A percentile compares a stretch with the other conserved stretches of the same genome.
These are phyloP conservation scores for Colletotrichum eremochloae DNA, from an alignment of 2,329 filamentous ascomycete genomes.

Conservation along the genomic window DNA sequence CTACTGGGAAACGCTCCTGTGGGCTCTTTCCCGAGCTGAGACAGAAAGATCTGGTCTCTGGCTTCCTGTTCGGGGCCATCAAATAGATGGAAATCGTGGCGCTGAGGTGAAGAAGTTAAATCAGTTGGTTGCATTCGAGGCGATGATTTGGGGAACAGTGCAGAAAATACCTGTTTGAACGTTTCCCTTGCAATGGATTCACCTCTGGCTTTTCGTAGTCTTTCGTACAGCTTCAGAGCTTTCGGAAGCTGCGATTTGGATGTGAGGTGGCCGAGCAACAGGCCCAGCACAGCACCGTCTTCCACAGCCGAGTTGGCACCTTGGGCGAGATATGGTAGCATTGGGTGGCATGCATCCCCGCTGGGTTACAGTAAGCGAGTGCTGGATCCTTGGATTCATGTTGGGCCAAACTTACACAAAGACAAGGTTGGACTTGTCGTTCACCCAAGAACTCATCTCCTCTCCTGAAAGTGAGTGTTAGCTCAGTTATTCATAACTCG, in stretches of 20 bases:
- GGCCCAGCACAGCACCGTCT: slow-evolving; percentile 75
- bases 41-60: slow-evolving; percentile 69
- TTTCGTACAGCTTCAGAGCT: slow-evolving; percentile 60
- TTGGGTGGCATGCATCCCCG: slow-evolving; percentile 74
- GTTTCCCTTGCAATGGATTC: slow-evolving; percentile 72
- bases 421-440: slow-evolving; percentile 63
- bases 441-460: slow-evolving; percentile 68
- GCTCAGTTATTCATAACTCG: slow-evolving; percentile 19
- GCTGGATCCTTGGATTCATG: not conserved
- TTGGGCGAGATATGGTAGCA: slow-evolving; percentile 74
- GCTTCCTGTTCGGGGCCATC: slow-evolving; percentile 69
- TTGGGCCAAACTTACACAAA: slow-evolving; percentile 54
- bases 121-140: not conserved
- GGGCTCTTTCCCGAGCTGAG: slow-evolving; percentile 65
- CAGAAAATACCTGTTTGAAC: slow-evolving; percentile 53
- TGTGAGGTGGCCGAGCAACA: slow-evolving; percentile 65
- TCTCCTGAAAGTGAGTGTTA: slow-evolving; percentile 49
- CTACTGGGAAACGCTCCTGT: slow-evolving; percentile 71
- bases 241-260: slow-evolving; percentile 60
- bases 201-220: slow-evolving; percentile 61
- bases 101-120: slow-evolving; percentile 49
- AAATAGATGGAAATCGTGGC: slow-evolving; percentile 65
- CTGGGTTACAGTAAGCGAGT: slow-evolving; percentile 47
- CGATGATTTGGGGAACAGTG: slow-evolving; percentile 9
- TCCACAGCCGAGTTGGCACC: slow-evolving; percentile 77